Evolutionary conservation across 805 yeast species (phyloP), one percentile per base, ranked within the genome.

Genomic region (Maudiozyma barnettii): DNA sequence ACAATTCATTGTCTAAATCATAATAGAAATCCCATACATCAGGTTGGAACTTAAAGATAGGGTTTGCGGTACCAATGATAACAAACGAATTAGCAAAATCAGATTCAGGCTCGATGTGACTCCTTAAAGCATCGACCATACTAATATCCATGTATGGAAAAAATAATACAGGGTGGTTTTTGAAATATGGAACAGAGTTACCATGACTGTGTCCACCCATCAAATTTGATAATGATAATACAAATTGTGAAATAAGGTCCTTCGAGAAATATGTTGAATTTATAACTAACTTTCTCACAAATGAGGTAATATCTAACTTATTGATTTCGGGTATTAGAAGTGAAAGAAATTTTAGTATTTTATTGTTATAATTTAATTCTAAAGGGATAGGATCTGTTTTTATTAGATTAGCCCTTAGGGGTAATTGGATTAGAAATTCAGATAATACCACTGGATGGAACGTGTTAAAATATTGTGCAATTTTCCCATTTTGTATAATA

Each of bases 11-110:
- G 55, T 82, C 89, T 51, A 83, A 55, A 59, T 83, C 81, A 48
- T 79, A 76, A 50, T 77, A 71, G 30, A 79, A 60, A 59, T 83
- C 85, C 83, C 84, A 82, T 19, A 75, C 57, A 41, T 69, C 70
- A 30, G 67, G 69, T 48, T 74, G 74, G 30, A 75, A 71, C 55
- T 78, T 78, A 57, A 83, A 76, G 38, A 81, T 74, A 14, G 82
- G 76, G 57, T 83, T 83, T 38, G 82, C 77, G 3, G 88, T 81
- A 3, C 91, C 91, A 2, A 84, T 74, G 43, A 83, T 64, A 54
- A 68, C 77, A 22, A 60, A 58, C 13, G 41, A 31, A 13, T 40
- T 29, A 5, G 47, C 49, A 13, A 46, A 48, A 10, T 51, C 41
- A 12, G 53, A 49, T 29, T 49, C 26, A 65, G 66, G 29, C 55